Conservation (phyloP, 768 basidiomycete genomes). For the Suillus subaureus region DNA sequence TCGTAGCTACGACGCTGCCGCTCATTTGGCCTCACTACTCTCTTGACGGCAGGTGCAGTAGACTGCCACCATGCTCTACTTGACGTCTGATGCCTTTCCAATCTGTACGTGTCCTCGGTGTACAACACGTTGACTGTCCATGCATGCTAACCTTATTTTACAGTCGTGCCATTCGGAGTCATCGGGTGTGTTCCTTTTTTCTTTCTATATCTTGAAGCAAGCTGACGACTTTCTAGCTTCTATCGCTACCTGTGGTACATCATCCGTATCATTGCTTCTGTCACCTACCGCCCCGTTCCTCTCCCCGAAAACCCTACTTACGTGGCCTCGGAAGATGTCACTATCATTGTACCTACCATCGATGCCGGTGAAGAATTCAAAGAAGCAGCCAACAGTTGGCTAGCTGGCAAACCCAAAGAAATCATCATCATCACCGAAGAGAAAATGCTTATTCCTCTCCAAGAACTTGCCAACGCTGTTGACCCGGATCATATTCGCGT, state of each 20-base stretch:
- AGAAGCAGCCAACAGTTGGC: slow-evolving; percentile 91
- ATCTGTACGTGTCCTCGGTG: slow-evolving; percentile 63
- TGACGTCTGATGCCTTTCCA: slow-evolving; percentile 90
- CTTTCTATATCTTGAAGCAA: slow-evolving; percentile 6
- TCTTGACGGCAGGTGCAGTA: neutral
- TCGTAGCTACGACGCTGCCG: slow-evolving; percentile 13
- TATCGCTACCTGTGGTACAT: slow-evolving; percentile 94
- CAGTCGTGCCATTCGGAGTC: slow-evolving; percentile 89
- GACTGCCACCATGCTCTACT: slow-evolving; percentile 66
- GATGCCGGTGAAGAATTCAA: slow-evolving; percentile 96
- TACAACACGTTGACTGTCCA: slow-evolving; percentile 3
- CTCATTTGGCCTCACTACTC: slow-evolving; percentile 15
- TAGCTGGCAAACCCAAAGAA: slow-evolving; percentile 88
- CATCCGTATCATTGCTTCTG: slow-evolving; percentile 79
- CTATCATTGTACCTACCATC: slow-evolving; percentile 95
- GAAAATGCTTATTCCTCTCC: slow-evolving; percentile 86
- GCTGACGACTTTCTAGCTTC: slow-evolving; percentile 52
- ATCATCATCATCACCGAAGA: slow-evolving; percentile 81
- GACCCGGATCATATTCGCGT: slow-evolving; percentile 84
- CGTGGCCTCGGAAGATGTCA: slow-evolving; percentile 88
- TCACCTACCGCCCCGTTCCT: slow-evolving; percentile 85
- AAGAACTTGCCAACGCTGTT: slow-evolving; percentile 86
- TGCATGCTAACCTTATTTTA: slow-evolving; percentile 10
- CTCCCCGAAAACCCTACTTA: slow-evolving; percentile 91
- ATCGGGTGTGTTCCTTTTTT: slow-evolving; percentile 62